Evolutionary conservation across 768 basidiomycete genomes (phyloP), one percentile per base, ranked within the genome.

Genomic region (Suillus occidentalis): DNA sequence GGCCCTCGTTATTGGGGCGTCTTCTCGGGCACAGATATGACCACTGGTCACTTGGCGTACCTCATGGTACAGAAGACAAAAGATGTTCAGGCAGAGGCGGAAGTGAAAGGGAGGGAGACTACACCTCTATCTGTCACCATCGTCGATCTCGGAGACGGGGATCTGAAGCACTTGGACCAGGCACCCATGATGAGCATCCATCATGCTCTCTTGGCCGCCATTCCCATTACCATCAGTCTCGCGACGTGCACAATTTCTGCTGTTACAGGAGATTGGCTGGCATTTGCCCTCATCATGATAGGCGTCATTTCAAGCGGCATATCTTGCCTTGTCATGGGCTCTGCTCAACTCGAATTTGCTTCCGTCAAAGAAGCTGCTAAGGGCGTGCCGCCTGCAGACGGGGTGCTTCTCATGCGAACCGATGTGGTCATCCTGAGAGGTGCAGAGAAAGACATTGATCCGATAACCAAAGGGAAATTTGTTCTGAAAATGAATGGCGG

Each of bases 261-360:
- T 2, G 0, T 72, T n/a, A 63, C 66, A 37, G 58, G 22, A 18
- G 78, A 79, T 56, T 79, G 78, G 78, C 73, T 53, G 49, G 62
- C 63, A 37, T 77, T 75, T 55, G 42, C 71, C 0, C 73, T 77
- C 71, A 78, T 79, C 60, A 60, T 76, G 0, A 66, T 76, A 18
- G 78, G 78, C 2, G 72, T 78, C 36, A 4, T 79, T 34, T 71
- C 73, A 58, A 77, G 65, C 37, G 78, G 78, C 0, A n/a, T 73
- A 16, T 68, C 78, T 6, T 73, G 73, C 47, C 55, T 72, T 3
- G 70, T 74, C 14, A 75, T 77, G 13, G 76, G 76, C 14, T 73
- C 75, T 7, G 76, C 75, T 43, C 49, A 58, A n/a, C 64, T 77
- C 34, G 56, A 50, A n/a, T 65, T 75, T 25, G 50, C 70, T 6